Evolutionary conservation across 2,329 filamentous ascomycete genomes (phyloP).

Genomic region (Colletotrichum tanaceti): DNA sequence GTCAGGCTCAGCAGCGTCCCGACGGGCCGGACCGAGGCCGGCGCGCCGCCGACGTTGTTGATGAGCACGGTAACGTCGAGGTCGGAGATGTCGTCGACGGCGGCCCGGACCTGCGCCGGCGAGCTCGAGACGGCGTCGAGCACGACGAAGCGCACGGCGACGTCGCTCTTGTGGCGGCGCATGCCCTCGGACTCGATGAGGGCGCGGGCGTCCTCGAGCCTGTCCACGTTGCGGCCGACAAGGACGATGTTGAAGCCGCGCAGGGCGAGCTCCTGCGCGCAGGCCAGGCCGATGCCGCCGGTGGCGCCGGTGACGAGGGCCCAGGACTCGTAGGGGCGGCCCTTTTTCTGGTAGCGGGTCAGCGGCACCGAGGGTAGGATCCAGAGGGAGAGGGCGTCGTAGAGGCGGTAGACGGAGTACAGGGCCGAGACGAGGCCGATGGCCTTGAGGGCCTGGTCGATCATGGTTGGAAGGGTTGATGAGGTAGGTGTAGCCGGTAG

Average conservation of each 20-base stretch:
- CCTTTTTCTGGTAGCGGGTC: slow-evolving; percentile 43
- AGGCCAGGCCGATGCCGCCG: slow-evolving; percentile 51
- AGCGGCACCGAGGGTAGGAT: slow-evolving; percentile 42
- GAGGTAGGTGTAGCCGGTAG: background rate
- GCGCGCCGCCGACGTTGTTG: slow-evolving; percentile 50
- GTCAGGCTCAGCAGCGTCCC: slow-evolving; percentile 46
- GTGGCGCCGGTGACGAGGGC: slow-evolving; percentile 51
- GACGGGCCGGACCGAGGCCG: slow-evolving; percentile 45
- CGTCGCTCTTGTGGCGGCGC: slow-evolving; percentile 41
- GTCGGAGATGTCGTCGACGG: slow-evolving; percentile 43
- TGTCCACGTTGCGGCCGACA: slow-evolving; percentile 47
- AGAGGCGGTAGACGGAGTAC: slow-evolving; percentile 26
- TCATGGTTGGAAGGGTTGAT: slow-evolving; percentile 6
- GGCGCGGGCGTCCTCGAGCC: slow-evolving; percentile 45
- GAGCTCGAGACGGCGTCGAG: slow-evolving; percentile 47
- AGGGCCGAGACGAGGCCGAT: slow-evolving; percentile 43
- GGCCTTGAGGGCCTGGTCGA: slow-evolving; percentile 8
- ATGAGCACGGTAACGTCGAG: slow-evolving; percentile 49
- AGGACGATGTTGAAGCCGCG: slow-evolving; percentile 52
- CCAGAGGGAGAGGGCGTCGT: slow-evolving; percentile 43
- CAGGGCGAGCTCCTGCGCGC: slow-evolving; percentile 47
- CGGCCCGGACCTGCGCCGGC: slow-evolving; percentile 44
- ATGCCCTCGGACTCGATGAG: slow-evolving; percentile 39
- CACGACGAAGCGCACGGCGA: slow-evolving; percentile 47
- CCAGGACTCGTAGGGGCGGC: slow-evolving; percentile 42